A percentile compares a stretch with the other conserved stretches of the same genome.
Conservation (phyloP, 495 filamentous ascomycete genomes). For the Haplographium delicatum region DNA sequence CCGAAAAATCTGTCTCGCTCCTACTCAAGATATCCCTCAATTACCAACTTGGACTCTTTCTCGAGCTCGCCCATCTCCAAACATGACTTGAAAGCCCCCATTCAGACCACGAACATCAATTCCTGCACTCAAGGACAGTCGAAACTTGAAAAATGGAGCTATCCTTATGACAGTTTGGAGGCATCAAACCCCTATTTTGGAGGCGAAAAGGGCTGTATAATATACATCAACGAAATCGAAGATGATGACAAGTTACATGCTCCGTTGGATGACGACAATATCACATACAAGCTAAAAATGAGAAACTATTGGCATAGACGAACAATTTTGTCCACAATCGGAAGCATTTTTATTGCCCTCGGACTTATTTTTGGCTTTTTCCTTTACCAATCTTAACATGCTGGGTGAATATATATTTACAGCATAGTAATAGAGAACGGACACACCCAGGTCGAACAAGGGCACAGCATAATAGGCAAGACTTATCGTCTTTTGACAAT, state of each 20-base stretch:
- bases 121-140: conserved; percentile 21
- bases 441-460: conserved; percentile 25
- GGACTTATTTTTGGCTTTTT: conserved; percentile 43
- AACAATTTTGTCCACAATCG: conserved; percentile 35
- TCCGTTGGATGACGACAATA: conserved; percentile 41
- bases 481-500: conserved; percentile 50
- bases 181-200: conserved; percentile 28
- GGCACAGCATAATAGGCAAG: conserved; percentile 32
- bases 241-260: conserved; percentile 45
- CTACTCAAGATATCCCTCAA: conserved; percentile 40
- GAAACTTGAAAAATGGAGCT: conserved; percentile 27
- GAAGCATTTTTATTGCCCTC: conserved; percentile 34
- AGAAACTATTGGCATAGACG: conserved; percentile 35
- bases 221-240: conserved; percentile 39
- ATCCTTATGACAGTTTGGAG: conserved; percentile 38
- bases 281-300: conserved; percentile 32
- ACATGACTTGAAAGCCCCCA: conserved; percentile 22
- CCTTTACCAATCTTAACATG: conserved; percentile 39
- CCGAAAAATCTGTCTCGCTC: conserved; percentile 39
- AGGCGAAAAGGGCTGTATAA: conserved; percentile 31
- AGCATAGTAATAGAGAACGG: conserved; percentile 6
- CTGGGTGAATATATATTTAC: conserved; percentile 23
- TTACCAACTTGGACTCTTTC: background rate
- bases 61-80: background rate
- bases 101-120: conserved; percentile 20